Conservation (phyloP, 805 yeast genomes). For the Starmerella etchellsii region DNA sequence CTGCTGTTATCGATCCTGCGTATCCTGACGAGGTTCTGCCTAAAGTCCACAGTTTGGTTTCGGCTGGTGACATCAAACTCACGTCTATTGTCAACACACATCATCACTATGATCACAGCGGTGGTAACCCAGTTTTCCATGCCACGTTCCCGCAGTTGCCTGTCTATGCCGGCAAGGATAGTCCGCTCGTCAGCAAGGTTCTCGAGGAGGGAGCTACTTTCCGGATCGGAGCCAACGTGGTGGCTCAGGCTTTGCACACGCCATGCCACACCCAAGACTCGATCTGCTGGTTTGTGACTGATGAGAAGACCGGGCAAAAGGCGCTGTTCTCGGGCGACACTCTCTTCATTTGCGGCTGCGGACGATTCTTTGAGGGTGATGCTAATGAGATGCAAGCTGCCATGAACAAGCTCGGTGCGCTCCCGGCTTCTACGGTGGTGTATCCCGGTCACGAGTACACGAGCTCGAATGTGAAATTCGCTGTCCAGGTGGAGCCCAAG, state of each 20-base stretch:
- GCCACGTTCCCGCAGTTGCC: conserved; percentile 38
- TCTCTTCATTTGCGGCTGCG: conserved; percentile 86
- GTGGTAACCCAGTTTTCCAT: conserved; percentile 48
- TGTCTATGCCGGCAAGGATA: conserved; percentile 72
- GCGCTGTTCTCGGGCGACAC: conserved; percentile 96
- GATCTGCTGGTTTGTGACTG: conserved; percentile 70
- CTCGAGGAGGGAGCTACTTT: conserved; percentile 54
- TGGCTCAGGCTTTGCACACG: conserved; percentile 74
- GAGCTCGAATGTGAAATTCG: conserved; percentile 62
- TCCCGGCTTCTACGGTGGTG: conserved; percentile 60
- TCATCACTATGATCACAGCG: conserved; percentile 92
- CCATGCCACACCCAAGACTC: conserved; percentile 98
- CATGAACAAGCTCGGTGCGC: conserved; percentile 43
- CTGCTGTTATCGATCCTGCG: conserved; percentile 91
- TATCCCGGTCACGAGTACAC: conserved; percentile 98
- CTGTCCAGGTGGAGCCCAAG: conserved; percentile 44
- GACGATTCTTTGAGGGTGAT: conserved; percentile 88
- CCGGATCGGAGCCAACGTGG: conserved; percentile 49
- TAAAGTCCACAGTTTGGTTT: conserved; percentile 29
- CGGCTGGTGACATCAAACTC: conserved; percentile 34
- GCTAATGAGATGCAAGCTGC: conserved; percentile 69
- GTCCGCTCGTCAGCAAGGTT: conserved; percentile 56
- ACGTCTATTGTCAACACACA: conserved; percentile 85
- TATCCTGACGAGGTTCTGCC: conserved; percentile 59
- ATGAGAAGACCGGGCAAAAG: conserved; percentile 45